Base-by-base conservation (phyloP, 2,329 filamentous ascomycete species). In the Hypoxylon sp. region DNA sequence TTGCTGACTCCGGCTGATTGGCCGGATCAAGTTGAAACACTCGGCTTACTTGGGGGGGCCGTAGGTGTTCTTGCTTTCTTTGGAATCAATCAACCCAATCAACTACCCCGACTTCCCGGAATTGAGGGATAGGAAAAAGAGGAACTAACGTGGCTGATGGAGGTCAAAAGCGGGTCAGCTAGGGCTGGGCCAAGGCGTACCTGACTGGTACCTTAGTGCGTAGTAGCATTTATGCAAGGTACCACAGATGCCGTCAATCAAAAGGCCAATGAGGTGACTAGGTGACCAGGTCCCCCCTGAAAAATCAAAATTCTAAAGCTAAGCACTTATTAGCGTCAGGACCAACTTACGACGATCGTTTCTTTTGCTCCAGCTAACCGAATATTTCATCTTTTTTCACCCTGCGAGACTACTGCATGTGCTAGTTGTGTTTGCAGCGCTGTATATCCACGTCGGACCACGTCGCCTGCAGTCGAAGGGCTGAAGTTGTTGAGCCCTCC, bases 21-120 rank as follows among this genome's bases (percentile, higher is more conserved):
- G 71, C 50, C 14, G 22, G 42, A 31, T 13, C 50, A 61, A 26
- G 55, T 67, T 74, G 65, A 72, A 71, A 72, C 71, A 69, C 26
- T 22, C 59, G 35, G 62, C 60, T 44, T 60, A 51, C 66, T 59
- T n/a, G n/a, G 62, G 69, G 62, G 17, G 3, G 8, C 14, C 52
- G 37, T 58, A 62, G 63, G 19, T 33, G n/a, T 17, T 63, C 52
- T 44, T 50, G 61, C 46, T 66, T 24, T 39, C 42, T 58, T 53
- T 65, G 65, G 66, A 58, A 65, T 58, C 50, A 44, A 5, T 57
- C 10, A 3, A 29, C 17, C 66, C 66, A 71, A 67, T 67, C 39
- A 66, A 31, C 37, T 51, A 17, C 17, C 22, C 13, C 31, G 19
- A 33, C 66, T 39, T 39, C 57, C 47, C 35, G 57, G 47, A 33